Conservation (phyloP, 768 basidiomycete species). For the Suillus brevipes region DNA sequence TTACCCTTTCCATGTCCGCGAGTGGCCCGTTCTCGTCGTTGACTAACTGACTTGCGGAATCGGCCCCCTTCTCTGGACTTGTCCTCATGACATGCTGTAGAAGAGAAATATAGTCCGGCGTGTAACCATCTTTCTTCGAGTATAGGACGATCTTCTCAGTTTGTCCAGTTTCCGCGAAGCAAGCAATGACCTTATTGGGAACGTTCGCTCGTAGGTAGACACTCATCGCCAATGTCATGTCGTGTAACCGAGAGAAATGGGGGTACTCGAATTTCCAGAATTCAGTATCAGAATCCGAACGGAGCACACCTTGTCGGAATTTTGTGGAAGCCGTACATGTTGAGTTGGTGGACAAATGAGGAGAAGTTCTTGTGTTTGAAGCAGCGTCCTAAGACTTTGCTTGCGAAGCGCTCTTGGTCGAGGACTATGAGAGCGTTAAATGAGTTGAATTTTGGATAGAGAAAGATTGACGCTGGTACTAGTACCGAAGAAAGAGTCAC, state of each 20-base stretch:
- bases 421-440: constrained; percentile 54
- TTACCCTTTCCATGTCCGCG: constrained; percentile 88
- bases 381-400: constrained; percentile 87
- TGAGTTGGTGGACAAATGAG: constrained; percentile 90
- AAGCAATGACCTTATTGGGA: constrained; percentile 98
- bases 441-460: neutral
- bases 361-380: constrained; percentile 99
- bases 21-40: constrained; percentile 93
- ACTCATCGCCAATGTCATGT: constrained; percentile 96
- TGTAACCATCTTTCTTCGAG: constrained; percentile 94
- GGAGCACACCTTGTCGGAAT: constrained; percentile 94
- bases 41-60: constrained; percentile 92
- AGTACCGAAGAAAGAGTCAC: constrained; percentile 91
- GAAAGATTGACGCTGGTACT: constrained; percentile 15
- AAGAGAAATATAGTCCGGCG: constrained; percentile 90
- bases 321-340: constrained; percentile 97
- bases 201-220: constrained; percentile 97
- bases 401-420: constrained; percentile 87
- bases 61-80: constrained; percentile 96
- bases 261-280: constrained; percentile 92
- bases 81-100: constrained; percentile 96
- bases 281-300: constrained; percentile 77
- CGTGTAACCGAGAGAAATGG: constrained; percentile 87
- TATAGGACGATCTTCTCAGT: constrained; percentile 98
- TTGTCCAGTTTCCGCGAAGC: constrained; percentile 98